Evolutionary conservation across 2,329 filamentous ascomycete genomes (phyloP), one percentile per base, ranked within the genome.

Genomic region (Aspergillus calidoustus): DNA sequence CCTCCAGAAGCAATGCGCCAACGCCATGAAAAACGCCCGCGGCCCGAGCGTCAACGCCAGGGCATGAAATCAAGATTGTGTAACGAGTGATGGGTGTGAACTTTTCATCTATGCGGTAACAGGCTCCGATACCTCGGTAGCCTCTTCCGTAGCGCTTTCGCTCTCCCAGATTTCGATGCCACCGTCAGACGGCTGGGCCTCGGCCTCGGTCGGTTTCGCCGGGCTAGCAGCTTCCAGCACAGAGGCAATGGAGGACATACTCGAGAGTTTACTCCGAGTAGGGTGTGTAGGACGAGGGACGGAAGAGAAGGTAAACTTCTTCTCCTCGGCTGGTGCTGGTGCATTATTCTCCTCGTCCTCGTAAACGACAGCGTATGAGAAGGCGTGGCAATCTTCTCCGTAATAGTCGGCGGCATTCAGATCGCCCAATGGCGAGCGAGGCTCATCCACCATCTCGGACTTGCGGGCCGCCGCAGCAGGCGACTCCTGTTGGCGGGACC

Each of bases 151-250:
- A 28, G 84, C 83, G 74, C 87, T 90, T 28, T 82, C 84, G 71
- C 88, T 91, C 75, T 91, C 89, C 88, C 89, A 91, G 17, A 91
- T 81, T 68, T 90, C 87, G 69, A 91, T 71, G 13, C 70, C 67
- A 87, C 71, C 77, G 82, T 65, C 62, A 3, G 88, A 85, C 5
- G 89, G 80, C 0, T 59, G 58, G 58, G 84, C 75, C 15, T 88
- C 74, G 2, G 17, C 83, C 55, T 80, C 77, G 28, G 78, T 75
- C 5, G 61, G 28, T 34, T 68, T 62, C 7, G 58, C 30, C 23
- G 68, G 59, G 7, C 59, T 57, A n/a, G 63, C 63, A 5, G 64
- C 60, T 53, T 73, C 68, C n/a, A 72, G 43, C 8, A 71, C 46
- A 7, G 69, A 66, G 22, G 66, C 68, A 49, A 75, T 73, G 6